Evolutionary conservation across 176 grass and related monocot species (phyloP), one percentile per base, ranked within the genome.

Genomic region (Oryza meridionalis): DNA sequence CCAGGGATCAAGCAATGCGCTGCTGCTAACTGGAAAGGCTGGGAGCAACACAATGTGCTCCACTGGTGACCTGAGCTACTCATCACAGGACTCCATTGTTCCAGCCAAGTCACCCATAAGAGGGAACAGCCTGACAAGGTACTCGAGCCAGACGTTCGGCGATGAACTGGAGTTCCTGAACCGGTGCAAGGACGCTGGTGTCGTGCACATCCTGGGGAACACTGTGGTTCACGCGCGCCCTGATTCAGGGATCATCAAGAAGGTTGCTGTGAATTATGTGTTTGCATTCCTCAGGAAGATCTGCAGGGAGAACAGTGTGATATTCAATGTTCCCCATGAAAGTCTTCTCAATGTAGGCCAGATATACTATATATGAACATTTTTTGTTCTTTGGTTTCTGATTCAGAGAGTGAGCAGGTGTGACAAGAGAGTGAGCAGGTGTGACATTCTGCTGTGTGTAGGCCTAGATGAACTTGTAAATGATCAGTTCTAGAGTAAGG

Each of bases 261-360:
- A 67, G 87, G 55, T 97, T 13, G 84, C 81, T 29, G 83, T 93
- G 14, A 77, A 93, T 84, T 91, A 93, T 76, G 67, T 88, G 15
- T 97, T 93, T 67, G 88, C 88, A 26, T 87, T 97, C 59, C 88
- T 97, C 24, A 85, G 84, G 89, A 93, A 78, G 81, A 65, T 89
- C 63, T 91, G 91, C 72, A 91, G 94, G 84, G 90, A 94, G 70
- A 82, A 95, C 70, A 90, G 88, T 67, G 81, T 93, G 86, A 88
- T 93, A n/a, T 91, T 97, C 77, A 89, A 90, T 88, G 82, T 97
- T 69, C 94, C 94, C 29, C 91, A 88, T 86, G 90, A 90, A 43
- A 91, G 86, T 65, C 89, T 97, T 51, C 79, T 97, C 15, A 93
- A 97, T 82, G 91, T 97, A 65, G 94, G 94, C 24, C 93, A 95